Conservation (phyloP, 2,329 filamentous ascomycete species). For the Penicillium oxalicum region DNA sequence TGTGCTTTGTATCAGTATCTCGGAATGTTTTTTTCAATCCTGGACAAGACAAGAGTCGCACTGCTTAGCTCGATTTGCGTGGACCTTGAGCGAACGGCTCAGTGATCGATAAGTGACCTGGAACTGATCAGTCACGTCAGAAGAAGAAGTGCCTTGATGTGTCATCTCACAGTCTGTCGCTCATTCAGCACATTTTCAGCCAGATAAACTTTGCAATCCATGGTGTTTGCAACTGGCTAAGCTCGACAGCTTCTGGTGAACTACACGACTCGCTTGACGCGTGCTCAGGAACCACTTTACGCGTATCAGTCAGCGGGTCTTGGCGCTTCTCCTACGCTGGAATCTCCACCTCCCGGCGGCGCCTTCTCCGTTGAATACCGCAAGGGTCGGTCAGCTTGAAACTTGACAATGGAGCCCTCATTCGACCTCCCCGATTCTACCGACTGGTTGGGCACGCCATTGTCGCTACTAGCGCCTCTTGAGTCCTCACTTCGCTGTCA, state of each 20-base stretch:
- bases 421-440: slow-evolving; percentile 42
- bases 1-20: neutral
- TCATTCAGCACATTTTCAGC: slow-evolving; percentile 72
- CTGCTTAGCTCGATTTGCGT: slow-evolving; percentile 87
- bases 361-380: slow-evolving; percentile 5
- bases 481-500: slow-evolving; percentile 88
- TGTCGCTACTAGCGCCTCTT: slow-evolving; percentile 46
- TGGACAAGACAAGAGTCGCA: slow-evolving; percentile 40
- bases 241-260: neutral
- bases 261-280: slow-evolving; percentile 22
- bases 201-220: slow-evolving; percentile 65
- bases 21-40: neutral
- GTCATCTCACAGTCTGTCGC: slow-evolving; percentile 58
- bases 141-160: neutral
- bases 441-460: slow-evolving; percentile 45
- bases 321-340: slow-evolving; percentile 20
- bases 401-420: slow-evolving; percentile 28
- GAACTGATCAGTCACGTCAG: neutral
- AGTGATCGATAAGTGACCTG: slow-evolving; percentile 83
- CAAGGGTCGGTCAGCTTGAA: neutral
- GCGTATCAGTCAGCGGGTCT: slow-evolving; percentile 40
- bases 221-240: slow-evolving; percentile 19
- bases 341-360: slow-evolving; percentile 10
- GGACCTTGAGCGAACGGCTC: slow-evolving; percentile 74
- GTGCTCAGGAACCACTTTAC: slow-evolving; percentile 35